Base-by-base conservation (phyloP, 1,284 basidiomycete species). In the Coniophora puteana region DNA sequence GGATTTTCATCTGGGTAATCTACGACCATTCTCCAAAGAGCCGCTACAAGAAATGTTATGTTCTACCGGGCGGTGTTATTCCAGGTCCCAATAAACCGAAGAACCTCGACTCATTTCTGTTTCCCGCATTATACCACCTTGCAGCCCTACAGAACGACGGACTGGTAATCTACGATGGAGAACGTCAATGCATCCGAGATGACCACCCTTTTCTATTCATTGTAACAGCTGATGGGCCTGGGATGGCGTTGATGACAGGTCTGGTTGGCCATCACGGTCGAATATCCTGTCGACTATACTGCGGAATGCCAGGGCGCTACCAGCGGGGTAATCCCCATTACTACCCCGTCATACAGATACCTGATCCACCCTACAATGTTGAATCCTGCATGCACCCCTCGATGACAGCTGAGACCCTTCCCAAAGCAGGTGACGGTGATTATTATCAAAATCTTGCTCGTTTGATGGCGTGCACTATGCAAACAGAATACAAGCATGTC, bases 221-320 rank as follows among this genome's bases (percentile, higher is more conserved):
- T n/a, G n/a, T n/a, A n/a, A n/a, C n/a, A n/a, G n/a, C n/a, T n/a
- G n/a, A n/a, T n/a, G n/a, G n/a, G n/a, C n/a, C n/a, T n/a, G n/a
- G n/a, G n/a, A n/a, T n/a, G n/a, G n/a, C n/a, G n/a, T n/a, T n/a
- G n/a, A n/a, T n/a, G n/a, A n/a, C n/a, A 27, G 26, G 26, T 14
- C 14, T 27, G 14, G 26, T 27, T 10, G 26, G 26, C 26, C 14
- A 27, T 27, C 26, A 27, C 14, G 26, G 26, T 14, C 10, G 26
- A 14, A 10, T 27, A 10, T 10, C 10, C 1, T 72, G 70, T 38
- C 51, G 58, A 2, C 20, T 65, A 0, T 55, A 50, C 16, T 71
- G 68, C 45, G 24, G 38, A 3, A 47, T 61, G 23, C 49, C 40
- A 36, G 66, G 67, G 8, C 50, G 61, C 0, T 59, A 53, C 14